Percentiles rank a stretch among this genome's conserved stretches.
Evolutionary conservation across 2,329 filamentous ascomycete species (phyloP).

Genomic region (Arthrinium phaeospermum): DNA sequence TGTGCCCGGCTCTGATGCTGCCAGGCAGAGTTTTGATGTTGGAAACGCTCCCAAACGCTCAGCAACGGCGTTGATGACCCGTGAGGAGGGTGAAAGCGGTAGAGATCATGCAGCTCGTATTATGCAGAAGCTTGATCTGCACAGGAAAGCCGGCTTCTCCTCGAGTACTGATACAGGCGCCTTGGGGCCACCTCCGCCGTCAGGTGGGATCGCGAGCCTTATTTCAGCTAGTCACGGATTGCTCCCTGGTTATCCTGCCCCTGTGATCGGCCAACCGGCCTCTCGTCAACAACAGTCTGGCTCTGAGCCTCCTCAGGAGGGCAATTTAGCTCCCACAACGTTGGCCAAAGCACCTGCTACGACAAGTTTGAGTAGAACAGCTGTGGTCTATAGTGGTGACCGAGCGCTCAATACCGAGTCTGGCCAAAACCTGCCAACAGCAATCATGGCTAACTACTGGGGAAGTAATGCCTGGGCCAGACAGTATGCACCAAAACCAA

Average conservation of each 20-base stretch:
- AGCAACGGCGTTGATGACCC: constrained; percentile 57
- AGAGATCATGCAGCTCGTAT: constrained; percentile 86
- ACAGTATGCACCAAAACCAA: constrained; percentile 33
- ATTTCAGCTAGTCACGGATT: constrained; percentile 85
- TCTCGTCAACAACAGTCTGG: constrained; percentile 41
- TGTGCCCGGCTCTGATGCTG: constrained; percentile 65
- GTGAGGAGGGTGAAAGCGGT: constrained; percentile 75
- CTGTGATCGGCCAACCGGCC: constrained; percentile 33
- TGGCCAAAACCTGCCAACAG: constrained; percentile 77
- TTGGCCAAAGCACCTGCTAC: constrained; percentile 82
- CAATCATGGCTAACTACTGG: constrained; percentile 93
- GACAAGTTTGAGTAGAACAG: constrained; percentile 85
- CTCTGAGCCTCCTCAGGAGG: constrained; percentile 54
- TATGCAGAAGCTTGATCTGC: constrained; percentile 90
- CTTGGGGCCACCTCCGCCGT: constrained; percentile 44
- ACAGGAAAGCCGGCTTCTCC: constrained; percentile 75
- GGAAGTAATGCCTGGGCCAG: constrained; percentile 79
- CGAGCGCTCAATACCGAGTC: constrained; percentile 69
- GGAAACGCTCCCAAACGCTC: constrained; percentile 56
- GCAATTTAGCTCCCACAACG: constrained; percentile 79
- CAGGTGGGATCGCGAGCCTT: constrained; percentile 78
- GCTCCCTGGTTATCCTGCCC: constrained; percentile 64
- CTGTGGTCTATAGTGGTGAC: constrained; percentile 81
- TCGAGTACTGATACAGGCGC: constrained; percentile 46
- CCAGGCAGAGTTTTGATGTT: constrained; percentile 77